Conservation (phyloP, 192 early-diverging fungal species). For the Coemansia sp. region DNA sequence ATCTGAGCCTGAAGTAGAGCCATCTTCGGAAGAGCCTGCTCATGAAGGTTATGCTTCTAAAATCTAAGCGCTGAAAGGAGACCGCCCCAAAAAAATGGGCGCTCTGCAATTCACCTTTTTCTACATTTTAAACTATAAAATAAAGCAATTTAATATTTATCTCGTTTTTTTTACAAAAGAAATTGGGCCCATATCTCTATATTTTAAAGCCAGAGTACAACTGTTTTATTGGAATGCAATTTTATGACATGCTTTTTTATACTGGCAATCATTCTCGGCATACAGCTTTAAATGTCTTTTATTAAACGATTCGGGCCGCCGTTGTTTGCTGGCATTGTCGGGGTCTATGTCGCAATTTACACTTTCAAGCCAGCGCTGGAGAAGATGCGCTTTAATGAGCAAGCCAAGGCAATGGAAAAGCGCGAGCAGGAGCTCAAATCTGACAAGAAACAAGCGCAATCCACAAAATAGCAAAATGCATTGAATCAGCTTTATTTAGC, state of each 20-base stretch:
- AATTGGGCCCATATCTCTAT: not conserved
- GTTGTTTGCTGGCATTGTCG: constrained; percentile 16
- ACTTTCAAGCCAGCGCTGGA: constrained; percentile 25
- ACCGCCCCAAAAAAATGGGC: too few relatives aligned
- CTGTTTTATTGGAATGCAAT: too few relatives aligned
- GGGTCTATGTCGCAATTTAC: constrained; percentile 26
- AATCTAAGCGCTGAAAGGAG: too few relatives aligned
- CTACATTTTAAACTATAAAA: not conserved
- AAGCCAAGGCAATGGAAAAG: constrained; percentile 8
- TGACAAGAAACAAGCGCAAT: not conserved
- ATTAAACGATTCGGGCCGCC: constrained; percentile 23
- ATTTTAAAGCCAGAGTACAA: too few relatives aligned
- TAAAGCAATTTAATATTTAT: not conserved
- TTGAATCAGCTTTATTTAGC: too few relatives aligned
- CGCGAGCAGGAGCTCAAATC: not conserved
- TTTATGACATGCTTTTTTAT: too few relatives aligned
- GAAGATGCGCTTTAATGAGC: constrained; percentile 3
- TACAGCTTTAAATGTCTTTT: constrained; percentile 9
- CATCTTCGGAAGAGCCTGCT: not conserved
- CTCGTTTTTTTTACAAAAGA: not conserved
- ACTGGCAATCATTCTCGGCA: not conserved
- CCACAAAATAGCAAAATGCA: too few relatives aligned
- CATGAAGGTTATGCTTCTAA: too few relatives aligned
- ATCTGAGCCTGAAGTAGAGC: too few relatives aligned
- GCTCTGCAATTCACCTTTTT: too few relatives aligned